Conservation (phyloP, 192 early-diverging fungal species). For the Linderina pennispora region DNA sequence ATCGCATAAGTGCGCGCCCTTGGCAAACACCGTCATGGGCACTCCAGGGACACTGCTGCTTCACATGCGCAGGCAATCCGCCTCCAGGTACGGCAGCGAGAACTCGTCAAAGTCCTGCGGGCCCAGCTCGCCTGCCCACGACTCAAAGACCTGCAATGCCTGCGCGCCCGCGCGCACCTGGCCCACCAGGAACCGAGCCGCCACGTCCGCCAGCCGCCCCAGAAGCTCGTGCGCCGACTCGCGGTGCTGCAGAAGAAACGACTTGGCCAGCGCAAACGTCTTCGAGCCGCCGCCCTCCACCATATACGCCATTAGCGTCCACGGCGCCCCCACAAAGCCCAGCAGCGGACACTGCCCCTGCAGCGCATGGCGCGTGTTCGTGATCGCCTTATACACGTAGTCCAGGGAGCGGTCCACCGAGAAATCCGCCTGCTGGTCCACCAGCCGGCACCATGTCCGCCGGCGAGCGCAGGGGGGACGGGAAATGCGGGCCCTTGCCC, state of each 20-base stretch:
- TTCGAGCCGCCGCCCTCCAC: slow-evolving; percentile 96
- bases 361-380: slow-evolving; percentile 80
- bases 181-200: slow-evolving; percentile 80
- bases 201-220: slow-evolving; percentile 72
- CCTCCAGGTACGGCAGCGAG: slow-evolving; percentile 81
- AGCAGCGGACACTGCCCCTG: slow-evolving; percentile 84
- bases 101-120: slow-evolving; percentile 76
- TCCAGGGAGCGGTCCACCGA: slow-evolving; percentile 65
- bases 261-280: slow-evolving; percentile 82
- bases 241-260: slow-evolving; percentile 80
- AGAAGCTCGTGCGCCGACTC: slow-evolving; percentile 73
- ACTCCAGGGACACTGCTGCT: slow-evolving; percentile 52
- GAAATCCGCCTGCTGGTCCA: slow-evolving; percentile 47
- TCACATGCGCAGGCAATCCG: slow-evolving; percentile 78
- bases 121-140: slow-evolving; percentile 90
- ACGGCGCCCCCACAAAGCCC: slow-evolving; percentile 96
- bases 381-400: slow-evolving; percentile 94
- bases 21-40: slow-evolving; percentile 92
- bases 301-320: slow-evolving; percentile 99
- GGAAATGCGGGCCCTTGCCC: slow-evolving; percentile 86
- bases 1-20: slow-evolving; percentile 88
- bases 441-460: slow-evolving; percentile 66
- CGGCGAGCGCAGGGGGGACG: slow-evolving; percentile 68
- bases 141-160: slow-evolving; percentile 97
- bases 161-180: slow-evolving; percentile 97